phyloP scores from a whole-genome alignment of 345 rosid genomes.

The Gossypium longicalyx region DNA sequence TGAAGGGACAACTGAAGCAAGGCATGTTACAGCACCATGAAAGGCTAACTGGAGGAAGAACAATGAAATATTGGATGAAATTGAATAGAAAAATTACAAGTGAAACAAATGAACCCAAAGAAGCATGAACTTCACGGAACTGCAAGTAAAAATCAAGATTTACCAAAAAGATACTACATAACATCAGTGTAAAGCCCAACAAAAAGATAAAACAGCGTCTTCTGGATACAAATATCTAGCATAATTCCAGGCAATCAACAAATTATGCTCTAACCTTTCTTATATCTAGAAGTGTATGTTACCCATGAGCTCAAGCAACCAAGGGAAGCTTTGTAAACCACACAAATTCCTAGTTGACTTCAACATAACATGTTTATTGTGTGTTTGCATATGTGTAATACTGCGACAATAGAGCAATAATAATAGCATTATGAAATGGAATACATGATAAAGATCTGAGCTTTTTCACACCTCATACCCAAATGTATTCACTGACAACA shows the following conservation, averaged over 20 bases:
- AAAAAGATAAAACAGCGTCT: neutral
- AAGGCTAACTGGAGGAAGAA: neutral
- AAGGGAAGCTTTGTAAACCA: neutral
- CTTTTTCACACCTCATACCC: neutral
- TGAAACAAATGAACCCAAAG: neutral
- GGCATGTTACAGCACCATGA: neutral
- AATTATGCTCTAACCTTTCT: neutral
- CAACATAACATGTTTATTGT: neutral
- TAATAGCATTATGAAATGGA: neutral
- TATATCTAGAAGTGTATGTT: neutral
- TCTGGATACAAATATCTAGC: neutral
- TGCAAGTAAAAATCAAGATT: neutral
- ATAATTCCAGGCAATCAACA: neutral
- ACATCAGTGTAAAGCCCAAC: neutral
- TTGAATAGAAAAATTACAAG: neutral
- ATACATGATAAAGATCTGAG: neutral
- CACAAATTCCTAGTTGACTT: neutral
- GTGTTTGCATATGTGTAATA: neutral
- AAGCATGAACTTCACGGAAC: neutral
- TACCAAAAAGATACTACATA: neutral
- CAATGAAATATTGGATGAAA: neutral
- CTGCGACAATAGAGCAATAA: neutral
- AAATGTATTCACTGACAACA: neutral
- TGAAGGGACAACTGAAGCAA: neutral
- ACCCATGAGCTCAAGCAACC: conserved; percentile 5